These are phyloP conservation scores for Trypanosoma scelopori DNA, from an alignment of 208 protist genomes.

Conservation along the genomic window DNA sequence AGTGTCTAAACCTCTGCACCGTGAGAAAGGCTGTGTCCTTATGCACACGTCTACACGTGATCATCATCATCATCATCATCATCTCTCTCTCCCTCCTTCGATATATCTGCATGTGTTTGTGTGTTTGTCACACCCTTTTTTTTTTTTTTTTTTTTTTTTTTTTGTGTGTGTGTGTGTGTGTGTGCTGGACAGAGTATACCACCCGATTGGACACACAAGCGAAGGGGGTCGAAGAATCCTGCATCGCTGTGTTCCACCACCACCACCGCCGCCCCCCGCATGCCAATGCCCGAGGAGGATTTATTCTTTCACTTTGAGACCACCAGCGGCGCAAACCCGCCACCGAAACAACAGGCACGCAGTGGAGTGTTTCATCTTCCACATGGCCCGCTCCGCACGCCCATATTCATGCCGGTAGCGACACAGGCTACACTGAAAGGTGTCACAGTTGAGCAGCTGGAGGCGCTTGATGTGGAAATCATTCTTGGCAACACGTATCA, in stretches of 20 bases:
- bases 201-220: no score
- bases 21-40: no score
- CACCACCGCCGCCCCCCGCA: no score
- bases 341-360: constrained; percentile 50
- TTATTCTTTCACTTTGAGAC: constrained; percentile 72
- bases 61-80: no score
- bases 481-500: constrained; percentile 99
- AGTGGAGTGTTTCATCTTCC: constrained; percentile 89
- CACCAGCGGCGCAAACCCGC: constrained; percentile 40
- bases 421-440: constrained; percentile 98
- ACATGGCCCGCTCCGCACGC: constrained; percentile 88
- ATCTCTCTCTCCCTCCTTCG: not conserved
- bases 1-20: no score
- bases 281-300: constrained; percentile 9
- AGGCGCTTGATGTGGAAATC: constrained; percentile 94
- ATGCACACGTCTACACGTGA: no score
- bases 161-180: not conserved
- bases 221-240: no score
- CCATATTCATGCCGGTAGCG: constrained; percentile 98
- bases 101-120: not conserved
- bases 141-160: no score
- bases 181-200: not conserved
- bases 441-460: constrained; percentile 92
- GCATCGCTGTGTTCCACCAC: not conserved
- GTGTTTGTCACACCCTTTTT: no score